A percentile compares a stretch with the other conserved stretches of the same genome.
phyloP scores from a whole-genome alignment of 768 basidiomycete genomes.

The Pulveroboletus sp. region DNA sequence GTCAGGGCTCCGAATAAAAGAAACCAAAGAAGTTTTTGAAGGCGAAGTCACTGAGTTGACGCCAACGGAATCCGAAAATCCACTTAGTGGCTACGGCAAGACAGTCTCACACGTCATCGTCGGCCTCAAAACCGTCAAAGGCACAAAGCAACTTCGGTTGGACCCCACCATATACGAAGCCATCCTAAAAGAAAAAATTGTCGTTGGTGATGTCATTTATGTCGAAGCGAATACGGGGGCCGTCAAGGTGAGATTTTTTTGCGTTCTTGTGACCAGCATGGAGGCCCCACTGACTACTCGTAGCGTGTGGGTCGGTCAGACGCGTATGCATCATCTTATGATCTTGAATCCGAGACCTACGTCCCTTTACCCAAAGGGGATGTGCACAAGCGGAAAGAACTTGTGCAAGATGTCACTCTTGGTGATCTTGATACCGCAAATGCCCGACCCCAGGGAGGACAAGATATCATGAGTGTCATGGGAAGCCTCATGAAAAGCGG shows the following conservation, averaged over 20 bases:
- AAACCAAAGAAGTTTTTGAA: slow-evolving; percentile 98
- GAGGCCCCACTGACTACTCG: background rate
- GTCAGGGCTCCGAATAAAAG: slow-evolving; percentile 89
- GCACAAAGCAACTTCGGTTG: slow-evolving; percentile 90
- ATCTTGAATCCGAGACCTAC: slow-evolving; percentile 97
- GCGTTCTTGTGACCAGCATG: background rate
- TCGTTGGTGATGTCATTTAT: slow-evolving; percentile 95
- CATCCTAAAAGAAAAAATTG: slow-evolving; percentile 95
- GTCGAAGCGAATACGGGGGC: slow-evolving; percentile 93
- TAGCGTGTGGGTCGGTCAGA: slow-evolving; percentile 96
- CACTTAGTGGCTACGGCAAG: slow-evolving; percentile 96
- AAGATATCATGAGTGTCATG: slow-evolving; percentile 99
- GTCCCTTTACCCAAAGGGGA: slow-evolving; percentile 97
- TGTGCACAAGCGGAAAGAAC: slow-evolving; percentile 93
- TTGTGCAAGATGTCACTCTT: slow-evolving; percentile 92
- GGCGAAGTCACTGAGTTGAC: slow-evolving; percentile 98
- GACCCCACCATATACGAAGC: slow-evolving; percentile 97
- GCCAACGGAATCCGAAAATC: slow-evolving; percentile 95
- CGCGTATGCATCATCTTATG: slow-evolving; percentile 96
- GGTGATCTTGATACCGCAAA: slow-evolving; percentile 97
- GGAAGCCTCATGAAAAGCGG: slow-evolving; percentile 86
- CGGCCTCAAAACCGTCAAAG: slow-evolving; percentile 89
- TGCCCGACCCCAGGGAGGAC: slow-evolving; percentile 92
- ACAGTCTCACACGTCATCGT: slow-evolving; percentile 98
- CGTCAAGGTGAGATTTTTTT: slow-evolving; percentile 65